Conservation (phyloP, 495 filamentous ascomycete species). For the Pyrenula massariospora region DNA sequence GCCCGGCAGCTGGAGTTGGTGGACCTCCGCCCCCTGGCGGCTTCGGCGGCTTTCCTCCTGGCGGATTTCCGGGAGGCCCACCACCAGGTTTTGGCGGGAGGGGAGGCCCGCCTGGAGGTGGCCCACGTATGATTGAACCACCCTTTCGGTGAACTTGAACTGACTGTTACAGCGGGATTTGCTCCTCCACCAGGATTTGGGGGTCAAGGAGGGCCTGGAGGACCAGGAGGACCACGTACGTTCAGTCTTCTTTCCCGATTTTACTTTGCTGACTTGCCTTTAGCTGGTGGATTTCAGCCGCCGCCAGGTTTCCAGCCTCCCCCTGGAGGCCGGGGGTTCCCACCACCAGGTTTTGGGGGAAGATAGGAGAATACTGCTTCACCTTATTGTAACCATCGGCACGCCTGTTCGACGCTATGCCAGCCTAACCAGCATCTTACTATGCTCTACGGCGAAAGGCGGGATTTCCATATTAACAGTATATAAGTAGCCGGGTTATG, state of each 20-base stretch:
- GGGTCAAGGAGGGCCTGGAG: constrained; percentile 8
- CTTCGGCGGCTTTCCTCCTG: constrained; percentile 46
- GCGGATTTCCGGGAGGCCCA: constrained; percentile 54
- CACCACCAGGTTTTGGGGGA: constrained; percentile 66
- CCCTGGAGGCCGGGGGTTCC: constrained; percentile 56
- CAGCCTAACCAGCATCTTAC: too few relatives aligned
- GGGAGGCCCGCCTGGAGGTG: constrained; percentile 49
- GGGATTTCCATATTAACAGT: too few relatives aligned
- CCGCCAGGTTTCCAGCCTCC: constrained; percentile 57
- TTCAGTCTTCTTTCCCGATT: constrained; percentile 5
- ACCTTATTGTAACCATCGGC: too few relatives aligned
- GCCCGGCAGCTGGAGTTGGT: constrained; percentile 82
- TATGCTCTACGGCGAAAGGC: too few relatives aligned
- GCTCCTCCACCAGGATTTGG: constrained; percentile 55
- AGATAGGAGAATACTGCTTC: constrained; percentile 36
- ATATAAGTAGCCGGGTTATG: too few relatives aligned
- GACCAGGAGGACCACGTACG: constrained; percentile 47
- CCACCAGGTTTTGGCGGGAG: constrained; percentile 68
- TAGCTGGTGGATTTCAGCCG: constrained; percentile 53
- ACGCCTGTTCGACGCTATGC: too few relatives aligned
- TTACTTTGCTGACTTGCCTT: constrained; percentile 10
- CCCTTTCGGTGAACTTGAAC: constrained; percentile 6
- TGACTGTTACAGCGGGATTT: constrained; percentile 33
- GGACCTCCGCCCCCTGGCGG: constrained; percentile 57
- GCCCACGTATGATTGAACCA: constrained; percentile 40